These are phyloP conservation scores for Moricandia moricandioides DNA, from an alignment of 345 rosid species.

Conservation along the genomic window DNA sequence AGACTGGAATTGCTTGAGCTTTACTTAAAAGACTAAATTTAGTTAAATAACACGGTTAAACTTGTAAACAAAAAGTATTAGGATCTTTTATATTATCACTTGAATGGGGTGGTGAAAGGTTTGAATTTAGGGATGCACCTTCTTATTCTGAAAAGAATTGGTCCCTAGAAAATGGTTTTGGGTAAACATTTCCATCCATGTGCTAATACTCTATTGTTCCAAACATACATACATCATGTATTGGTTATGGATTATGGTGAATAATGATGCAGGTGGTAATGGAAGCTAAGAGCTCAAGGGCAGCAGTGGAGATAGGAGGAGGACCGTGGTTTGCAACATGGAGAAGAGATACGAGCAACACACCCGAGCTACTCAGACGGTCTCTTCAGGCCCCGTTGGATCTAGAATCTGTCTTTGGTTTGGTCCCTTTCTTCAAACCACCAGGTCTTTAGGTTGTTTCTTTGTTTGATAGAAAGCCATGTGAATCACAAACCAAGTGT, in stretches of 20 bases:
- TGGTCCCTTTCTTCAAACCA: slow-evolving; percentile 66
- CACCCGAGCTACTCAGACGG: slow-evolving; percentile 58
- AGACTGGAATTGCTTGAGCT: too few relatives aligned
- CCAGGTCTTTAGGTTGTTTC: slow-evolving; percentile 63
- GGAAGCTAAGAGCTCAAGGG: slow-evolving; percentile 76
- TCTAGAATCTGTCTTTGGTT: slow-evolving; percentile 47
- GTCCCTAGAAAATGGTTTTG: too few relatives aligned
- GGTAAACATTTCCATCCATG: too few relatives aligned
- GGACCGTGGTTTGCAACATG: slow-evolving; percentile 93
- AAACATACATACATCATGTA: too few relatives aligned
- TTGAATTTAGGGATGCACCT: too few relatives aligned
- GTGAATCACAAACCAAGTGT: background rate
- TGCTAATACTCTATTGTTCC: too few relatives aligned
- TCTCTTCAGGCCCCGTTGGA: slow-evolving; percentile 60
- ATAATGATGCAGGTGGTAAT: slow-evolving; percentile 52
- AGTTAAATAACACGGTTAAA: too few relatives aligned
- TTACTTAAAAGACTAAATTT: too few relatives aligned
- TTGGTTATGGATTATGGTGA: background rate
- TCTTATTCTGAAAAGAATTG: too few relatives aligned
- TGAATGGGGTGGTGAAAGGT: too few relatives aligned
- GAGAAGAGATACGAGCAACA: slow-evolving; percentile 58
- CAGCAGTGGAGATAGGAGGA: slow-evolving; percentile 89
- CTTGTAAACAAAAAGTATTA: too few relatives aligned
- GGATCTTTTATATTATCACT: too few relatives aligned
- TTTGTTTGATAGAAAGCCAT: background rate